Percentiles rank a stretch among this genome's conserved stretches.
Evolutionary conservation across 768 basidiomycete genomes (phyloP).

Genomic region (Holtermannia corniformis): DNA sequence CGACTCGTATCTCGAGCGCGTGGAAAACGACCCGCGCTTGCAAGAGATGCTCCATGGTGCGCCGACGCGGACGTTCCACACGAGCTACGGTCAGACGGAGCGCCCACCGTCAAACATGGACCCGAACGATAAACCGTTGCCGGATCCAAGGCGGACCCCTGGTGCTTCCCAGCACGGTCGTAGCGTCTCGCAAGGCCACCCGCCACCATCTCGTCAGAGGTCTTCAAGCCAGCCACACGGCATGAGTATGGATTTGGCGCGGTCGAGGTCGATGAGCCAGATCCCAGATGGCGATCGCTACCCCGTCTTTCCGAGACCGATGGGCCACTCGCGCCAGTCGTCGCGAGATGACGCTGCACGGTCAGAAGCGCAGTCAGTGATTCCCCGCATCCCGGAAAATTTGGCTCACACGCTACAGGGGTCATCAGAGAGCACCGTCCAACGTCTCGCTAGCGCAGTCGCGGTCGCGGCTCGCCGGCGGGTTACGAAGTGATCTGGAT

Average conservation of each 20-base stretch:
- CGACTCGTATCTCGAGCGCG: slow-evolving; percentile 48
- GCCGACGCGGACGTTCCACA: slow-evolving; percentile 27
- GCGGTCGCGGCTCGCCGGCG: slow-evolving; percentile 31
- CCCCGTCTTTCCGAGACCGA: slow-evolving; percentile 25
- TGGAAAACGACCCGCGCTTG: slow-evolving; percentile 81
- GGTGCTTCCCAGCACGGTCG: background rate
- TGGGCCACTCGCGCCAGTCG: slow-evolving; percentile 15
- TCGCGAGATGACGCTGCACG: too few relatives aligned
- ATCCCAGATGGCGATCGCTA: slow-evolving; percentile 29
- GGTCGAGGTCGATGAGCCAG: background rate
- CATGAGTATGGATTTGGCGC: background rate
- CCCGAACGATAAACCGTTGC: slow-evolving; percentile 35
- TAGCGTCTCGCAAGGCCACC: too few relatives aligned
- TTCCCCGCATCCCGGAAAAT: slow-evolving; percentile 5
- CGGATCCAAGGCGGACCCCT: slow-evolving; percentile 1
- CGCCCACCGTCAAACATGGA: background rate
- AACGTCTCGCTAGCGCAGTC: slow-evolving; percentile 5
- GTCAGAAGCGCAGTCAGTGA: too few relatives aligned
- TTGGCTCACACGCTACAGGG: too few relatives aligned
- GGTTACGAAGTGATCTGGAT: slow-evolving; percentile 24
- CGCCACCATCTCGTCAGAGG: too few relatives aligned
- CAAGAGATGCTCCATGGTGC: slow-evolving; percentile 45
- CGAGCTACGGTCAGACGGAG: slow-evolving; percentile 2
- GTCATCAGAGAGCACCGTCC: too few relatives aligned
- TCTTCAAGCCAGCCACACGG: background rate